Evolutionary conservation across 2,329 filamentous ascomycete genomes (phyloP).

Genomic region (Cercospora sesami): DNA sequence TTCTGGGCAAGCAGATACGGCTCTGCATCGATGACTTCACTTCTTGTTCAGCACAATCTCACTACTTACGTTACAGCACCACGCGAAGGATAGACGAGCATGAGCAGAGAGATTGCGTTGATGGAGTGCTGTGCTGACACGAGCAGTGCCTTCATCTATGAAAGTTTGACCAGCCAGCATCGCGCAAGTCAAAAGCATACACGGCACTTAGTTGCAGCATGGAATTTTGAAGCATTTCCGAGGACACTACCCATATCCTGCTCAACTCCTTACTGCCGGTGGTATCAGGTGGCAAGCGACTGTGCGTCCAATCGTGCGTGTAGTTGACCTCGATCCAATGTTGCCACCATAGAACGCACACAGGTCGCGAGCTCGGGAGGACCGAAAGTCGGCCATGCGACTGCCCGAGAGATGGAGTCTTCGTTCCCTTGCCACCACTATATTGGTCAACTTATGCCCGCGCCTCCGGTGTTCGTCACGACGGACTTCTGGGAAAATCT

Average conservation of each 20-base stretch:
- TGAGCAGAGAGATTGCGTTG: not conserved
- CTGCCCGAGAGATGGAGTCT: not conserved
- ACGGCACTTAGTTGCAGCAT: not conserved
- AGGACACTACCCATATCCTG: not conserved
- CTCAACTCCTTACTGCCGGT: not conserved
- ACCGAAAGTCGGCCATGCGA: not conserved
- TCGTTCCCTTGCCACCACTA: not conserved
- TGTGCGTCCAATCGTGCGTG: not conserved
- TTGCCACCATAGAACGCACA: not conserved
- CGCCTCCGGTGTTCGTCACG: not conserved
- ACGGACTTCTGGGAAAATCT: not conserved
- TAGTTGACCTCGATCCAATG: not conserved
- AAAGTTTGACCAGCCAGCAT: not conserved
- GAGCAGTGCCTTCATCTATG: not conserved
- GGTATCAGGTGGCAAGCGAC: not conserved
- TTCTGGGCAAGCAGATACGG: conserved; percentile 11
- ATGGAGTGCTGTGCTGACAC: not conserved
- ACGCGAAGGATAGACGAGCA: not conserved
- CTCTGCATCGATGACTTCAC: conserved; percentile 6
- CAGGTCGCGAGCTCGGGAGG: not conserved
- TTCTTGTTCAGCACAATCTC: not conserved
- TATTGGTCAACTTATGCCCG: not conserved
- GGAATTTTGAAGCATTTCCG: not conserved
- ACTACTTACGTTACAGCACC: not conserved
- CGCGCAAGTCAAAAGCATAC: not conserved